Conservation (phyloP, 2,329 filamentous ascomycete species). For the Grosmannia serpens region DNA sequence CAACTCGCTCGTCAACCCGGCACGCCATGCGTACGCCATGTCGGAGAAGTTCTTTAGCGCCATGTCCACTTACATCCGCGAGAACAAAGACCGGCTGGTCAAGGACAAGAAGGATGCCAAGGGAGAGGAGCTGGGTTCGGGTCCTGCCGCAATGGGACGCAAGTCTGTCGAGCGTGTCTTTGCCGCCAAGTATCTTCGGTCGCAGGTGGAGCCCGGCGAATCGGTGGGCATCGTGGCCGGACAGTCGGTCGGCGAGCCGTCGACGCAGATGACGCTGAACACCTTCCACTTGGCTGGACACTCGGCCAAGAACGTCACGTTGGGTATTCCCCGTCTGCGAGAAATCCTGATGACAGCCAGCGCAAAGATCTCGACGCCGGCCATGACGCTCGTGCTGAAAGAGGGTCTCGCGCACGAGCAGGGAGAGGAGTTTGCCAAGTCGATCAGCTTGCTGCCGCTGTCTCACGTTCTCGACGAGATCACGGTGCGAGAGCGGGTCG, state of each 20-base stretch:
- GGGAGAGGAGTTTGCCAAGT: slow-evolving; percentile 75
- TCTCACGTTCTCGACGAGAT: slow-evolving; percentile 75
- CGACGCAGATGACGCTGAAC: slow-evolving; percentile 98
- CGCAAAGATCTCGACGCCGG: slow-evolving; percentile 75
- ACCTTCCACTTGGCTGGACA: slow-evolving; percentile 99
- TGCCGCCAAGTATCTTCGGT: slow-evolving; percentile 85
- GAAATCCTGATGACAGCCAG: slow-evolving; percentile 99
- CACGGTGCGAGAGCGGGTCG: slow-evolving; percentile 67
- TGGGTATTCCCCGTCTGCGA: slow-evolving; percentile 91
- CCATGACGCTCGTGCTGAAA: slow-evolving; percentile 74
- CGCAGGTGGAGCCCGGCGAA: slow-evolving; percentile 87
- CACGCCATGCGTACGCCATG: slow-evolving; percentile 69
- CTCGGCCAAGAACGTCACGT: slow-evolving; percentile 95
- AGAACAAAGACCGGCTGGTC: slow-evolving; percentile 55
- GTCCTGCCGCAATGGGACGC: slow-evolving; percentile 3
- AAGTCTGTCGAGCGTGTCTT: slow-evolving; percentile 76
- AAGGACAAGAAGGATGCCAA: slow-evolving; percentile 22
- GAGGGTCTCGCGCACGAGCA: slow-evolving; percentile 57
- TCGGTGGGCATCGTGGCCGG: slow-evolving; percentile 94
- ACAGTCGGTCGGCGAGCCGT: slow-evolving; percentile 93
- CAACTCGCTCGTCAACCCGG: slow-evolving; percentile 60
- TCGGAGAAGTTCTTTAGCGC: slow-evolving; percentile 74
- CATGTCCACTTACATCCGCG: slow-evolving; percentile 66
- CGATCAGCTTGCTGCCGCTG: slow-evolving; percentile 75
- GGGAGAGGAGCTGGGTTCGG: background rate